Evolutionary conservation across 116 monocot species (phyloP).

Genomic region (Zostera marina): DNA sequence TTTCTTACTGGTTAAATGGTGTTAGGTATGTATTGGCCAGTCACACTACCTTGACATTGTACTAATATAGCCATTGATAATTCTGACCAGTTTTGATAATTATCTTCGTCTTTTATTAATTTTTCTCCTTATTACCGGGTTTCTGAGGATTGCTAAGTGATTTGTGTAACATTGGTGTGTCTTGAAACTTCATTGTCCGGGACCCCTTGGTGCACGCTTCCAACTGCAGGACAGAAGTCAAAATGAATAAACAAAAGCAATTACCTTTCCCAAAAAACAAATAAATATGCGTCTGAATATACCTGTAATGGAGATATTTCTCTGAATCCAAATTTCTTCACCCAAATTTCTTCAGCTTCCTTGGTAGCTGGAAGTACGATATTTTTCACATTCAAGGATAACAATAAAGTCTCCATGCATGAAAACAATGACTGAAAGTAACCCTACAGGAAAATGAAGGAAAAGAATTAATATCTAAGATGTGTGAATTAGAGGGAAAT

Average conservation of each 20-base stretch:
- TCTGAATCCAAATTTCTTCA: conserved; percentile 28
- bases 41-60: too few species aligned
- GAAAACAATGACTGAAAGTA: conserved; percentile 32
- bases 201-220: conserved; percentile 31
- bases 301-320: conserved; percentile 22
- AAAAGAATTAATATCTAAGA: neutral
- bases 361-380: conserved; percentile 37
- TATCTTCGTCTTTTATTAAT: too few species aligned
- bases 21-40: too few species aligned
- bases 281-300: neutral
- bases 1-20: too few species aligned
- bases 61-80: too few species aligned
- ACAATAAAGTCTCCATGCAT: conserved; percentile 29
- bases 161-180: conserved; percentile 57
- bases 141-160: conserved; percentile 2
- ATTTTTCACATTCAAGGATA: conserved; percentile 18
- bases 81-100: too few species aligned
- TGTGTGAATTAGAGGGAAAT: neutral
- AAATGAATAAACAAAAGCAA: neutral
- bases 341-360: conserved; percentile 44
- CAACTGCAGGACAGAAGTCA: conserved; percentile 19
- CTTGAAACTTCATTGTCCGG: conserved; percentile 34
- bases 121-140: too few species aligned
- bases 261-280: neutral
- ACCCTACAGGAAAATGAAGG: conserved; percentile 10